A percentile compares a stretch with the other conserved stretches of the same genome.
phyloP scores from a whole-genome alignment of 2,329 filamentous ascomycete genomes.

The Penicillium sp. region DNA sequence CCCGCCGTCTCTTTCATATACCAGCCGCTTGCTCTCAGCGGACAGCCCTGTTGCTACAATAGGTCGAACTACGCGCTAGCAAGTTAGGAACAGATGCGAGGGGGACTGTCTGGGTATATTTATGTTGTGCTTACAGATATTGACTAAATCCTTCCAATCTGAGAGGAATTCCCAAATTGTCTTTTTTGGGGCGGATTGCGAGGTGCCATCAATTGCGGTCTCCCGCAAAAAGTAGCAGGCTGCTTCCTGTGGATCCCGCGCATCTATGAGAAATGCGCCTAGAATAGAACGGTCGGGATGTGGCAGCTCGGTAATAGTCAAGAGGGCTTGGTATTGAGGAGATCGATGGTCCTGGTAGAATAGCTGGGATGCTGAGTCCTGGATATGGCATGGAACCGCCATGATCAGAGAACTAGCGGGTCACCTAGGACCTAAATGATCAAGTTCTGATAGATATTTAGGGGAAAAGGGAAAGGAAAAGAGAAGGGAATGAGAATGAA shows the following conservation, averaged over 20 bases:
- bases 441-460: no score
- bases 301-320: neutral
- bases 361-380: neutral
- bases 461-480: no score
- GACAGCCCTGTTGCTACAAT: neutral
- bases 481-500: neutral
- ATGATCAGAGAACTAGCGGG: neutral
- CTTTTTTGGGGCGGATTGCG: neutral
- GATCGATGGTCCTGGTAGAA: neutral
- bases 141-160: neutral
- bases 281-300: neutral
- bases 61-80: neutral
- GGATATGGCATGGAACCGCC: neutral
- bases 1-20: neutral
- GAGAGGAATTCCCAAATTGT: neutral
- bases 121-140: neutral
- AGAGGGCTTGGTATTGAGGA: neutral
- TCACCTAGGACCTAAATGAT: neutral
- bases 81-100: neutral
- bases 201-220: neutral
- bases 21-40: neutral
- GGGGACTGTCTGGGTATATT: fast-evolving
- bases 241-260: neutral
- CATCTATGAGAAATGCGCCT: neutral
- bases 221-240: neutral